A percentile compares a stretch with the other conserved stretches of the same genome.
phyloP scores from a whole-genome alignment of 78 protist species.

The Planoprotostelium fungivorum region DNA sequence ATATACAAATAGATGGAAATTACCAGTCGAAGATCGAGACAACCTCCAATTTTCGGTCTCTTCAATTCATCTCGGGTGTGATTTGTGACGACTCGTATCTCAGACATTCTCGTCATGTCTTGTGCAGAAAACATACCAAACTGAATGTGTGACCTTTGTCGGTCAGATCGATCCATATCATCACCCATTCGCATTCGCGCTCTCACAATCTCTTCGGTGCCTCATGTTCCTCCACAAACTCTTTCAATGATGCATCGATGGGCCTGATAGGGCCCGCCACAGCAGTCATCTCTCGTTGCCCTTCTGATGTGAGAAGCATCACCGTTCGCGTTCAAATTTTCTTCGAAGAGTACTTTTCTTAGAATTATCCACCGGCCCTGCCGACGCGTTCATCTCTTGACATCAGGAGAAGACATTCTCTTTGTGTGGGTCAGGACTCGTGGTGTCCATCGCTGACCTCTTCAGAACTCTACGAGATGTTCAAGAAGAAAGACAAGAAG shows the following conservation, averaged over 20 bases:
- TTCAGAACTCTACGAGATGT: no score
- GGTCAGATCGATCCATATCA: neutral
- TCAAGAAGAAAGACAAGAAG: neutral
- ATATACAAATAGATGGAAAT: neutral
- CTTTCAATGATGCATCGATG: neutral
- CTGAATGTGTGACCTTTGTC: slow-evolving; percentile 54
- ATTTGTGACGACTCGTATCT: slow-evolving; percentile 37
- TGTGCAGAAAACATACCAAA: slow-evolving; percentile 50
- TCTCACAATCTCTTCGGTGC: slow-evolving; percentile 58
- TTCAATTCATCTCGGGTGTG: slow-evolving; percentile 19
- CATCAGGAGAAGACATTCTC: no score
- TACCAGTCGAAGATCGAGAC: slow-evolving; percentile 30
- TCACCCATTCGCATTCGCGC: no score
- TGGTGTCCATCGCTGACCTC: no score
- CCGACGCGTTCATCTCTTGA: no score
- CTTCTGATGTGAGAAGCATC: no score
- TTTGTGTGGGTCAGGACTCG: no score
- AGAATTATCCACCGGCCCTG: no score
- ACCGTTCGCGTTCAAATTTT: no score
- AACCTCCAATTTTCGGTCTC: slow-evolving; percentile 47
- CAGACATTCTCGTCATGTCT: slow-evolving; percentile 46
- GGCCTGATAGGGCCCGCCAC: no score
- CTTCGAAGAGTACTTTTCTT: no score
- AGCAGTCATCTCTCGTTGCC: no score
- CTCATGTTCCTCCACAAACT: slow-evolving; percentile 41